Conservation (phyloP, 2,329 filamentous ascomycete species). For the Colletotrichum neosansevieriae region DNA sequence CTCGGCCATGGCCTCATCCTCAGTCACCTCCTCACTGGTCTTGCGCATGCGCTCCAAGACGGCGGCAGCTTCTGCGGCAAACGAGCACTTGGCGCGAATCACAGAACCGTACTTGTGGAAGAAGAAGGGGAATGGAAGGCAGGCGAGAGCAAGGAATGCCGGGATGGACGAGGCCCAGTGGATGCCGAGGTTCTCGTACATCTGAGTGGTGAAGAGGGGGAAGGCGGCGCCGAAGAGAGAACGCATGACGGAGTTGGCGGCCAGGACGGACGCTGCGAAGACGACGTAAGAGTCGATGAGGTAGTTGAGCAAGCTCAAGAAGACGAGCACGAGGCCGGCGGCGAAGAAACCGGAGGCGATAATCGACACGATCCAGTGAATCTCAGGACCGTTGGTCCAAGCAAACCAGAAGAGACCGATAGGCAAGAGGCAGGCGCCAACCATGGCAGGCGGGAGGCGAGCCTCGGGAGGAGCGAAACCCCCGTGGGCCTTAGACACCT, state of each 20-base stretch:
- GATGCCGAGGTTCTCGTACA: conserved; percentile 72
- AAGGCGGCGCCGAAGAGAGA: conserved; percentile 80
- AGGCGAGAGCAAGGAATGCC: conserved; percentile 78
- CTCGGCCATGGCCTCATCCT: conserved; percentile 40
- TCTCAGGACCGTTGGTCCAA: conserved; percentile 63
- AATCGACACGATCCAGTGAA: conserved; percentile 64
- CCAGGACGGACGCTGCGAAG: conserved; percentile 80
- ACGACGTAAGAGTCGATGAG: conserved; percentile 70
- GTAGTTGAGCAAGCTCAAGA: conserved; percentile 66
- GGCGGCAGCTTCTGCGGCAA: conserved; percentile 68
- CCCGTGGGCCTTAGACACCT: conserved; percentile 51
- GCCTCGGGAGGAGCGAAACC: conserved; percentile 69
- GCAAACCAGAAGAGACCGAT: conserved; percentile 69
- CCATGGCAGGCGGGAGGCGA: conserved; percentile 65
- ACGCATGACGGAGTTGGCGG: conserved; percentile 78
- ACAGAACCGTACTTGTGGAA: conserved; percentile 76
- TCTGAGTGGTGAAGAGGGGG: conserved; percentile 75
- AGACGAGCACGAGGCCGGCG: conserved; percentile 62
- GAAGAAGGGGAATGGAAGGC: conserved; percentile 80
- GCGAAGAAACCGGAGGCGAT: conserved; percentile 51
- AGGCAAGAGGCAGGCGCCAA: conserved; percentile 67
- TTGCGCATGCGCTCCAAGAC: conserved; percentile 63
- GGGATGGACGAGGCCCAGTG: conserved; percentile 83
- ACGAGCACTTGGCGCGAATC: conserved; percentile 67
- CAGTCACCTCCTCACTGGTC: conserved; percentile 34